phyloP scores from a whole-genome alignment of 495 filamentous ascomycete genomes.

The Lichenothelia convexa region DNA sequence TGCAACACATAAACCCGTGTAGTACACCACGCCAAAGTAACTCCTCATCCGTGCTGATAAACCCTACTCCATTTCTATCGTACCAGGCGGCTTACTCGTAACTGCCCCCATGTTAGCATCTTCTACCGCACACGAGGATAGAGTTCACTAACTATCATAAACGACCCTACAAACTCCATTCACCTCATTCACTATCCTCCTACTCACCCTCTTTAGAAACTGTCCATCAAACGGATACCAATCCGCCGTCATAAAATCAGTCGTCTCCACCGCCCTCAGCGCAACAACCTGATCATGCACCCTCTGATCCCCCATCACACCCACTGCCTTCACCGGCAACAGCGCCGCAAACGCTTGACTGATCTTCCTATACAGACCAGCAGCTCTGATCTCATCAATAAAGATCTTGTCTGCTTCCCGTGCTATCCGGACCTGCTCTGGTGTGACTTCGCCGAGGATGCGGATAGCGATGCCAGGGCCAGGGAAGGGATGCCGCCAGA shows the following conservation, averaged over 20 bases:
- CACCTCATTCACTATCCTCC: slow-evolving; percentile 72
- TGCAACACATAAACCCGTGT: not conserved
- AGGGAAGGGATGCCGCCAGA: slow-evolving; percentile 73
- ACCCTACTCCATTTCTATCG: slow-evolving; percentile 53
- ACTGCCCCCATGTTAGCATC: slow-evolving; percentile 19
- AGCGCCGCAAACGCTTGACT: slow-evolving; percentile 73
- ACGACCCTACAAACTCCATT: slow-evolving; percentile 49
- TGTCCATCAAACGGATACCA: slow-evolving; percentile 45
- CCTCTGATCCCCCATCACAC: slow-evolving; percentile 64
- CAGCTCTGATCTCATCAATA: slow-evolving; percentile 67
- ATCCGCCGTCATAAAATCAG: slow-evolving; percentile 72
- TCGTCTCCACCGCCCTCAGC: slow-evolving; percentile 57
- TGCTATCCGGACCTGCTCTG: slow-evolving; percentile 60
- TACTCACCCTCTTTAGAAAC: slow-evolving; percentile 50
- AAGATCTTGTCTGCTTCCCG: slow-evolving; percentile 76
- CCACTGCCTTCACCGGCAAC: slow-evolving; percentile 50
- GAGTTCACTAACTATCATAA: slow-evolving; percentile 26
- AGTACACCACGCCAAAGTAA: not conserved
- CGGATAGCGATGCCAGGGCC: slow-evolving; percentile 78
- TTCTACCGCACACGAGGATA: not conserved
- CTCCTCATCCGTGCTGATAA: not conserved
- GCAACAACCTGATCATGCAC: slow-evolving; percentile 39
- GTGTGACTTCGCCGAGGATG: slow-evolving; percentile 74
- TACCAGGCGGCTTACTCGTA: slow-evolving; percentile 68
- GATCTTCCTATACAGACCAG: slow-evolving; percentile 68